phyloP scores from a whole-genome alignment of 345 rosid genomes.

The Salix arbutifolia region DNA sequence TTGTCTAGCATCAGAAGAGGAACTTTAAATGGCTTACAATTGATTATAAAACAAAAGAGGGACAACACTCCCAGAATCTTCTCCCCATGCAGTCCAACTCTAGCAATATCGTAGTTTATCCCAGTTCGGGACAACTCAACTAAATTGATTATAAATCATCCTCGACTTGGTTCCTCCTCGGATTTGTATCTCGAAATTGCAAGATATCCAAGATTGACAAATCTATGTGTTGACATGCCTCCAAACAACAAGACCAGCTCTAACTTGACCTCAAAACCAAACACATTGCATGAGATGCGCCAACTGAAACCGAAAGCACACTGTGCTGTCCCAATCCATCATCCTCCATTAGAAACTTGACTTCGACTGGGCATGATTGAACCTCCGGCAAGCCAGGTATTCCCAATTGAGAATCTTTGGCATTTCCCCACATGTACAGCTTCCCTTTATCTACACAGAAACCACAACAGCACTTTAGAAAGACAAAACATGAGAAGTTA shows the following conservation, averaged over 20 bases:
- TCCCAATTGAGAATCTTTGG: constrained; percentile 81
- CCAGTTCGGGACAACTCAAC: too few relatives aligned
- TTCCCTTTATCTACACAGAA: constrained; percentile 59
- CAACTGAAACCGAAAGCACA: constrained; percentile 65
- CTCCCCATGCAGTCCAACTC: background rate
- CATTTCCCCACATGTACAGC: constrained; percentile 93
- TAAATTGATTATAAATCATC: too few relatives aligned
- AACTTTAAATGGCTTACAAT: background rate
- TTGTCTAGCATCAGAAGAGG: background rate
- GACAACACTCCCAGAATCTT: background rate
- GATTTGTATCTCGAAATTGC: background rate
- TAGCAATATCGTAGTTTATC: background rate
- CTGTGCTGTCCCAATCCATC: constrained; percentile 51
- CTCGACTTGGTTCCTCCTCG: background rate
- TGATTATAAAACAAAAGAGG: too few relatives aligned
- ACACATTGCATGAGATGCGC: constrained; percentile 89
- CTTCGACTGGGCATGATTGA: constrained; percentile 64
- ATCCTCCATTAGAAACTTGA: constrained; percentile 66
- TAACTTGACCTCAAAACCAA: constrained; percentile 53
- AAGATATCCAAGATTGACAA: background rate
- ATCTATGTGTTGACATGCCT: background rate
- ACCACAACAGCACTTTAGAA: background rate
- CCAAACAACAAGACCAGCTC: background rate
- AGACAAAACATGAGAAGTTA: background rate
- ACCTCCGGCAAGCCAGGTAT: constrained; percentile 77